Evolutionary conservation across 2,329 filamentous ascomycete genomes (phyloP).

Genomic region (Colletotrichum sp.): DNA sequence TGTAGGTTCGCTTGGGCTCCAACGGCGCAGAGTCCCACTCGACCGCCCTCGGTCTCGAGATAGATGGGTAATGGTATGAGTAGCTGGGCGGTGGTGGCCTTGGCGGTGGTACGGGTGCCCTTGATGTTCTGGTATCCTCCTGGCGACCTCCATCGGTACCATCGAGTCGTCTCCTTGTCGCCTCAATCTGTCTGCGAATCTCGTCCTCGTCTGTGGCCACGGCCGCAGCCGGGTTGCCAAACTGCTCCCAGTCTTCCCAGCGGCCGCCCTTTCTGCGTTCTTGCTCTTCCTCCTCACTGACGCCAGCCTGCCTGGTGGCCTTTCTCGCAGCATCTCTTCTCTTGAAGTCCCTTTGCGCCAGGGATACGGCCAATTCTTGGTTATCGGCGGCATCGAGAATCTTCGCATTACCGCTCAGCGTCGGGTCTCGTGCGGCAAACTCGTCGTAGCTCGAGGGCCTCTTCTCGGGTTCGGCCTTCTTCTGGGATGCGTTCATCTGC

Average conservation of each 20-base stretch:
- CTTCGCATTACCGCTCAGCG: slow-evolving; percentile 59
- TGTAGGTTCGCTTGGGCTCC: slow-evolving; percentile 13
- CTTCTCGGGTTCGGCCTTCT: slow-evolving; percentile 25
- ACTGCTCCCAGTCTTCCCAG: slow-evolving; percentile 46
- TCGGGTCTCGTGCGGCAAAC: slow-evolving; percentile 64
- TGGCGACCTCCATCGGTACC: slow-evolving; percentile 29
- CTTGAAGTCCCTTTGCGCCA: slow-evolving; percentile 75
- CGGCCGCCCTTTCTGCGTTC: slow-evolving; percentile 51
- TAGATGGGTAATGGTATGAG: slow-evolving; percentile 62
- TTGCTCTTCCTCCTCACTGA: slow-evolving; percentile 62
- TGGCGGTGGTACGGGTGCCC: slow-evolving; percentile 4
- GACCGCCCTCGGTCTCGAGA: slow-evolving; percentile 56
- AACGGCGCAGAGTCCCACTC: slow-evolving; percentile 41
- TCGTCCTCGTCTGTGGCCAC: slow-evolving; percentile 49
- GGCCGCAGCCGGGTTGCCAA: slow-evolving; percentile 28
- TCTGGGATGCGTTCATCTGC: slow-evolving; percentile 52
- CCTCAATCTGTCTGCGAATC: slow-evolving; percentile 58
- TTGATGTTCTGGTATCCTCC: slow-evolving; percentile 23
- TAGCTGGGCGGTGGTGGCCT: slow-evolving; percentile 10
- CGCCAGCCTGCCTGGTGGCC: slow-evolving; percentile 61
- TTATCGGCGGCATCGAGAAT: slow-evolving; percentile 75
- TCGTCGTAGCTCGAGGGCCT: slow-evolving; percentile 44
- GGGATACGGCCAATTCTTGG: slow-evolving; percentile 75
- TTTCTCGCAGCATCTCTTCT: slow-evolving; percentile 68
- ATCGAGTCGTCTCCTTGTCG: slow-evolving; percentile 53